phyloP scores from a whole-genome alignment of 2,329 filamentous ascomycete genomes.

The Neodidymelliopsis sp. region DNA sequence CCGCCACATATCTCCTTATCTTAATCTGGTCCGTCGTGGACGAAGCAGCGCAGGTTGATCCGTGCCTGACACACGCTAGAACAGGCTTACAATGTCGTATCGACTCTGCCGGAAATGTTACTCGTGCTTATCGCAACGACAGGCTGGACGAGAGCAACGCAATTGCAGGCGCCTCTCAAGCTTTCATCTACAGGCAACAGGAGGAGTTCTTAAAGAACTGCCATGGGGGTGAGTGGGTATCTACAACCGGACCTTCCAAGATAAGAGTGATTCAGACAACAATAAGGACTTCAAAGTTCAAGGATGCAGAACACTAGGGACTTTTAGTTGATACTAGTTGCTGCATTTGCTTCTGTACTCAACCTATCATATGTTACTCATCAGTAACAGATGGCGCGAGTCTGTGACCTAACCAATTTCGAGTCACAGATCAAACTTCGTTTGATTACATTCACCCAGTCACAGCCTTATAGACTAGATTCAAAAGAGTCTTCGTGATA shows the following conservation, averaged over 20 bases:
- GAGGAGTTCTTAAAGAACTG: slow-evolving; percentile 2
- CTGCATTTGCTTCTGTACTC: slow-evolving; percentile 13
- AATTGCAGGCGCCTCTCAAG: slow-evolving; percentile 8
- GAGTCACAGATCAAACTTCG: slow-evolving; percentile 13
- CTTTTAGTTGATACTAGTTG: slow-evolving; percentile 15
- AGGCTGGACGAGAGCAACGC: background rate
- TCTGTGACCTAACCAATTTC: slow-evolving; percentile 5
- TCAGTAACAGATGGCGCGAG: slow-evolving; percentile 1
- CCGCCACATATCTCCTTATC: slow-evolving; percentile 8
- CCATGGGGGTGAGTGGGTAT: background rate
- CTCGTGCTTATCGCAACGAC: slow-evolving; percentile 6
- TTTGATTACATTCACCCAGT: slow-evolving; percentile 9
- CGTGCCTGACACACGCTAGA: slow-evolving; percentile 19
- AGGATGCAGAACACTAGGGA: slow-evolving; percentile 12
- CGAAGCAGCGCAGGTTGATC: slow-evolving; percentile 8
- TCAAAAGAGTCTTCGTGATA: too few relatives aligned
- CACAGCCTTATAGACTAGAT: too few relatives aligned
- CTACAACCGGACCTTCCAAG: background rate
- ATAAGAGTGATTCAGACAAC: slow-evolving; percentile 2
- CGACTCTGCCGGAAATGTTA: slow-evolving; percentile 3
- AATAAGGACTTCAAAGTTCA: slow-evolving; percentile 7
- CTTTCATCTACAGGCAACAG: slow-evolving; percentile 9
- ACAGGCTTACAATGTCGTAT: slow-evolving; percentile 7
- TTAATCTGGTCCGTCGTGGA: slow-evolving; percentile 6
- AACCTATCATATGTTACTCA: slow-evolving; percentile 2